phyloP scores from a whole-genome alignment of 1,284 basidiomycete species.

The Pseudozyma hubeiensis region DNA sequence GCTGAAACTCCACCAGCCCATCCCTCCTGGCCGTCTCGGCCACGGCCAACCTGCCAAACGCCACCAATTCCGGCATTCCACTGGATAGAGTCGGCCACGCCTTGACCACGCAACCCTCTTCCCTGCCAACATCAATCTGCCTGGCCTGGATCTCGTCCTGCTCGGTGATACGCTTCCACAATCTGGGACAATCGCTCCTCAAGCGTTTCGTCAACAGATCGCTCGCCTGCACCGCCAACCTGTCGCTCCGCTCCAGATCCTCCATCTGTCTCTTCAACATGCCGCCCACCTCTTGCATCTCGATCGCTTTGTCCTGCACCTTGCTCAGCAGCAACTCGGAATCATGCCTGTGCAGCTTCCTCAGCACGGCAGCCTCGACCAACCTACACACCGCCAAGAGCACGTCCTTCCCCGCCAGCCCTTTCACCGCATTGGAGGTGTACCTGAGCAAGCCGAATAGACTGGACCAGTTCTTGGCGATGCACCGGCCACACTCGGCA shows the following conservation, averaged over 20 bases:
- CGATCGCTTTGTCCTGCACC: background rate
- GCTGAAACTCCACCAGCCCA: background rate
- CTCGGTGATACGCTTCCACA: too few relatives aligned
- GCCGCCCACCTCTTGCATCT: background rate
- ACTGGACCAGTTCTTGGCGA: constrained; percentile 47
- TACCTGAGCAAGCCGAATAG: constrained; percentile 51
- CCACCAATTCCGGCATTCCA: constrained; percentile 34
- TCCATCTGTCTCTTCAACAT: constrained; percentile 5
- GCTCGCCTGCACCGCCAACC: too few relatives aligned
- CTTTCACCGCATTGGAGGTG: constrained; percentile 34
- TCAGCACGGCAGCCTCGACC: constrained; percentile 46
- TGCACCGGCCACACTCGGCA: background rate
- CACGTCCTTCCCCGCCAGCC: constrained; percentile 26
- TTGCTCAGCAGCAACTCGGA: constrained; percentile 5
- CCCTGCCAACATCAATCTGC: too few relatives aligned
- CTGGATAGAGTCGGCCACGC: background rate
- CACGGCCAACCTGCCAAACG: constrained; percentile 33
- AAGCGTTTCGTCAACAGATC: too few relatives aligned
- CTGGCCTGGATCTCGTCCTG: too few relatives aligned
- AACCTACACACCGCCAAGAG: constrained; percentile 49
- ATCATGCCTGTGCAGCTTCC: constrained; percentile 46
- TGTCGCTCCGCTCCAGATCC: constrained; percentile 10
- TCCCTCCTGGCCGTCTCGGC: constrained; percentile 11
- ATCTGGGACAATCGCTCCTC: too few relatives aligned
- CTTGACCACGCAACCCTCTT: too few relatives aligned